Conservation (phyloP, 2,329 filamentous ascomycete species). For the Lasiodiplodia theobromae region DNA sequence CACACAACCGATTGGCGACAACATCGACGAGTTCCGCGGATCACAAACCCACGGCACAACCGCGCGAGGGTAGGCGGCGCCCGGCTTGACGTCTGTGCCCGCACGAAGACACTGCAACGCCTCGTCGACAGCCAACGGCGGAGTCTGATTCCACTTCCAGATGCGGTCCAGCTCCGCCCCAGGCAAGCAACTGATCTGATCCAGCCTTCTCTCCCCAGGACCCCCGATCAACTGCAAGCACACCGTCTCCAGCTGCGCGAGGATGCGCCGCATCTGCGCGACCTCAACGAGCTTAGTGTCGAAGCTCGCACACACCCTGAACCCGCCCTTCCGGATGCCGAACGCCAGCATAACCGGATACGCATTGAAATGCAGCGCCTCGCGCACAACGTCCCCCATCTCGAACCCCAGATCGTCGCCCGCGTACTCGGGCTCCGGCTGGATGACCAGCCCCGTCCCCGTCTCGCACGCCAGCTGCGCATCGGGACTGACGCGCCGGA, state of each 20-base stretch:
- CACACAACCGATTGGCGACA: conserved; percentile 52
- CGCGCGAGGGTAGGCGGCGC: conserved; percentile 29
- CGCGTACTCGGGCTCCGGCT: conserved; percentile 54
- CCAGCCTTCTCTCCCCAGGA: conserved; percentile 30
- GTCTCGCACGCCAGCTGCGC: conserved; percentile 60
- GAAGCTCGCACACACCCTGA: conserved; percentile 69
- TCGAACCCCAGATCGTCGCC: conserved; percentile 61
- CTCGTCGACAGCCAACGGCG: conserved; percentile 40
- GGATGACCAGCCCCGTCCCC: conserved; percentile 47
- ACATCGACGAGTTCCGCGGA: conserved; percentile 41
- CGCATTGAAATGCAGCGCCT: conserved; percentile 64
- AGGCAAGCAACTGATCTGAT: conserved; percentile 49
- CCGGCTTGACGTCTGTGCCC: conserved; percentile 42
- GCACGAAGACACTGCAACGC: not conserved
- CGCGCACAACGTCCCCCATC: conserved; percentile 64
- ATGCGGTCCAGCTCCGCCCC: conserved; percentile 50
- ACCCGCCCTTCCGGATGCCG: conserved; percentile 63
- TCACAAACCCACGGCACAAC: conserved; percentile 41
- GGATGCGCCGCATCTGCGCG: conserved; percentile 60
- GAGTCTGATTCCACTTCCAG: conserved; percentile 51
- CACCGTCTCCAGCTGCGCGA: conserved; percentile 60
- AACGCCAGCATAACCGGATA: conserved; percentile 71
- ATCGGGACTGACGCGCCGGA: conserved; percentile 57
- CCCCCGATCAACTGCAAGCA: conserved; percentile 54
- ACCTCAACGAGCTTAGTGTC: conserved; percentile 66